Conservation (phyloP, 306 rosid genomes). For the Adenanthera pavonina region DNA sequence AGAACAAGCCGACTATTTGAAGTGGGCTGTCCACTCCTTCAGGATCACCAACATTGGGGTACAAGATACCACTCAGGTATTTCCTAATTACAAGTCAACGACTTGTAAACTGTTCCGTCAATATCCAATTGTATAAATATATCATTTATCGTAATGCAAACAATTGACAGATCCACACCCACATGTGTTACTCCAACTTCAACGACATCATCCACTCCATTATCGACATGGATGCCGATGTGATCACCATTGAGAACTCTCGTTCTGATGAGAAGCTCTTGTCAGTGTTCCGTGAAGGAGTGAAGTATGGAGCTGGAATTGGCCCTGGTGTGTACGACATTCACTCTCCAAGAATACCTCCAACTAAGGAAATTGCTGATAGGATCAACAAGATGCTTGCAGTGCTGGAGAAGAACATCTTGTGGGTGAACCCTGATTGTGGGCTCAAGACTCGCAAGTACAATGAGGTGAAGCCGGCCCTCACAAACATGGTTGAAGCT, state of each 20-base stretch:
- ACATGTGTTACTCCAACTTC: slow-evolving; percentile 98
- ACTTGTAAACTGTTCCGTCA: neutral
- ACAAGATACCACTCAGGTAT: slow-evolving; percentile 82
- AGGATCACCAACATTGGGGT: slow-evolving; percentile 86
- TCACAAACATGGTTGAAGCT: slow-evolving; percentile 78
- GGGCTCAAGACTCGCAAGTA: slow-evolving; percentile 96
- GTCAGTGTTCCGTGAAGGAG: slow-evolving; percentile 97
- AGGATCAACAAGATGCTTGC: slow-evolving; percentile 96
- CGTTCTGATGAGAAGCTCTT: slow-evolving; percentile 92
- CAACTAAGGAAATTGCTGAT: slow-evolving; percentile 90
- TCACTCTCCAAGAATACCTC: slow-evolving; percentile 94
- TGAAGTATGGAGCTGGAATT: slow-evolving; percentile 92
- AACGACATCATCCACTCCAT: slow-evolving; percentile 94
- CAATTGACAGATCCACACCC: slow-evolving; percentile 83
- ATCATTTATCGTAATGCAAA: neutral
- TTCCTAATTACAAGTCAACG: slow-evolving; percentile 3
- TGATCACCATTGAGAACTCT: slow-evolving; percentile 93
- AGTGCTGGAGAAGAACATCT: slow-evolving; percentile 87
- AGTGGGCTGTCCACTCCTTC: slow-evolving; percentile 97
- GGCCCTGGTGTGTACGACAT: slow-evolving; percentile 97
- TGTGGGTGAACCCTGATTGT: slow-evolving; percentile 97
- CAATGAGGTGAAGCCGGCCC: slow-evolving; percentile 85
- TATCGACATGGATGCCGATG: slow-evolving; percentile 92
- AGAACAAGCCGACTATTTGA: slow-evolving; percentile 83
- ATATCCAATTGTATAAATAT: neutral